A percentile compares a stretch with the other conserved stretches of the same genome.
These are phyloP conservation scores for Tephrocybe sp. DNA, from an alignment of 768 basidiomycete species.

Conservation along the genomic window DNA sequence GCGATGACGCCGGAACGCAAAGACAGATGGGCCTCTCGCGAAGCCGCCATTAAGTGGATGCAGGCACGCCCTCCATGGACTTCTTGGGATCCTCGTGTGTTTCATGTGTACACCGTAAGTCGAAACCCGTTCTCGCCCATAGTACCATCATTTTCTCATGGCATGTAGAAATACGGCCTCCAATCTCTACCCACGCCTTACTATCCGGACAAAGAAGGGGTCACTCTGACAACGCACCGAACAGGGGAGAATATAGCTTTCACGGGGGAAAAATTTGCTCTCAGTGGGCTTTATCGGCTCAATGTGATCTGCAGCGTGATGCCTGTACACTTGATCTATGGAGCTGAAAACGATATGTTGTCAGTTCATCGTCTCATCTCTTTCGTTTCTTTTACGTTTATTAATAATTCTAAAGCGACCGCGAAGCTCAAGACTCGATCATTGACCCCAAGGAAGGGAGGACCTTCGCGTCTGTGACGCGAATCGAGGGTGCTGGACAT, in stretches of 20 bases:
- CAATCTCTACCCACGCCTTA: slow-evolving; percentile 26
- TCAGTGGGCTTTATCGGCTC: slow-evolving; percentile 25
- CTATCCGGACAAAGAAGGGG: slow-evolving; percentile 26
- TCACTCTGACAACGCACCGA: slow-evolving; percentile 27
- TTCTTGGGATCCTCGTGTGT: slow-evolving; percentile 25
- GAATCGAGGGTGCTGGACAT: slow-evolving; percentile 29
- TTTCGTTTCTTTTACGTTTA: neutral
- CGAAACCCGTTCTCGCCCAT: neutral
- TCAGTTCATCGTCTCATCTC: slow-evolving; percentile 11
- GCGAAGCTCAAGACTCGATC: slow-evolving; percentile 26
- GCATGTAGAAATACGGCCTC: slow-evolving; percentile 25
- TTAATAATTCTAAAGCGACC: slow-evolving; percentile 15
- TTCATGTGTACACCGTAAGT: slow-evolving; percentile 25
- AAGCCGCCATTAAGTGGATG: slow-evolving; percentile 23
- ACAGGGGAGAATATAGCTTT: slow-evolving; percentile 27
- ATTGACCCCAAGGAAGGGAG: slow-evolving; percentile 25
- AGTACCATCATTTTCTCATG: too few relatives aligned
- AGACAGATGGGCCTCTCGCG: slow-evolving; percentile 25
- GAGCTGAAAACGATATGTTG: slow-evolving; percentile 31
- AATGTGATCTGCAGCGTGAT: slow-evolving; percentile 26
- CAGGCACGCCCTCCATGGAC: slow-evolving; percentile 21
- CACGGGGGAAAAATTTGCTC: slow-evolving; percentile 20
- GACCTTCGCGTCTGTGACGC: slow-evolving; percentile 25
- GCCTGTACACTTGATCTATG: slow-evolving; percentile 30
- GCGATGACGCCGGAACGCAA: slow-evolving; percentile 23